Conservation (phyloP, 306 rosid genomes). For the Cicer arietinum region DNA sequence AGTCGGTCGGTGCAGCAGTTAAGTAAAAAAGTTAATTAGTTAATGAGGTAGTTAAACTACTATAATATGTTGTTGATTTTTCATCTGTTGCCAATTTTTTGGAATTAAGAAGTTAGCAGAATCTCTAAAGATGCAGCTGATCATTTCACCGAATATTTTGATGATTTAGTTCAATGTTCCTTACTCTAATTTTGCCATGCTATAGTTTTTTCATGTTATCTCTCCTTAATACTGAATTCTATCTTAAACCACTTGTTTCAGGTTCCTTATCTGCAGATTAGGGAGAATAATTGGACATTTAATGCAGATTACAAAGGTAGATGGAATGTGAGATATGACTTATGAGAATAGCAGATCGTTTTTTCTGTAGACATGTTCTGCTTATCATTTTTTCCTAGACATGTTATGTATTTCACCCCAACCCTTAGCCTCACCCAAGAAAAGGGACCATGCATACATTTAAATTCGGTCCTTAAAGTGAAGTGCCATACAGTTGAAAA, state of each 20-base stretch:
- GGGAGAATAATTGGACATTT: slow-evolving; percentile 94
- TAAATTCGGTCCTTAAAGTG: slow-evolving; percentile 38
- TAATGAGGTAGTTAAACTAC: neutral
- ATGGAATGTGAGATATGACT: slow-evolving; percentile 89
- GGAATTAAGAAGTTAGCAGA: slow-evolving; percentile 11
- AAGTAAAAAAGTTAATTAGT: neutral
- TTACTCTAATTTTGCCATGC: slow-evolving; percentile 5
- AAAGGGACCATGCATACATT: slow-evolving; percentile 36
- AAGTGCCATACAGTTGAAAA: slow-evolving; percentile 25
- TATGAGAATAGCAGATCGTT: slow-evolving; percentile 55
- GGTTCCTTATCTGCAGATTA: slow-evolving; percentile 95
- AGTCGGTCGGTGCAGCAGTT: neutral
- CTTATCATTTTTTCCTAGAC: slow-evolving; percentile 41
- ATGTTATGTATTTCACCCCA: slow-evolving; percentile 40
- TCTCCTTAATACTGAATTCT: slow-evolving; percentile 21
- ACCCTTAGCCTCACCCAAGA: slow-evolving; percentile 10
- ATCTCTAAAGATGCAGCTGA: slow-evolving; percentile 8
- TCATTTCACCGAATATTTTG: slow-evolving; percentile 20
- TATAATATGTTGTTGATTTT: slow-evolving; percentile 3
- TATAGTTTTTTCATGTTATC: neutral
- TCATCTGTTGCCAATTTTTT: slow-evolving; percentile 31
- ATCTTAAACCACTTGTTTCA: slow-evolving; percentile 47
- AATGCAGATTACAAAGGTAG: slow-evolving; percentile 81
- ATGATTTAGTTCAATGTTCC: slow-evolving; percentile 11
- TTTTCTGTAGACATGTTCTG: slow-evolving; percentile 37